Evolutionary conservation across 169 alveolate genomes (phyloP), one percentile per base, ranked within the genome.

Genomic region (Plasmodium sp.): DNA sequence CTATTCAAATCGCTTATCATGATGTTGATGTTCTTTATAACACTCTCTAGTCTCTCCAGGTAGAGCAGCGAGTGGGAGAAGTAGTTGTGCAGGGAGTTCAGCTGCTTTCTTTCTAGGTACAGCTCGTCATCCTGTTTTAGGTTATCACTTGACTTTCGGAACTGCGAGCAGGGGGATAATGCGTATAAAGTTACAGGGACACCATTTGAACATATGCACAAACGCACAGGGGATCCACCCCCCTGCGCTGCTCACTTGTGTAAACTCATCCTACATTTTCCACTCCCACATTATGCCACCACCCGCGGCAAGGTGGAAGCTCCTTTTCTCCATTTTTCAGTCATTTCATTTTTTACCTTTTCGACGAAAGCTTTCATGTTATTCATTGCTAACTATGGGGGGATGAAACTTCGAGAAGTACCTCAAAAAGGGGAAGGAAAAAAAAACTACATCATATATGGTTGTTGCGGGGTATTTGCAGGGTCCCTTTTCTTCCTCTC

Each of bases 291-390:
- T 18, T 27, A 51, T 51, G 33, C 33, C 39, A 27, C 5, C 77
- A 67, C 12, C n/a, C 43, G 9, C 16, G n/a, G 14, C 33, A 31
- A 67, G 33, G 39, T 67, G 77, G 27, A 36, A 75, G 5, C 16
- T 75, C 34, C 56, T 33, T 6, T 75, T 27, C 45, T 75, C 22
- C 33, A 36, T 31, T 75, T 75, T 27, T 41, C 33, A 1, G 10
- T 71, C 81, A 48, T 92, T 82, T 3, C 27, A 12, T 36, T 41
- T 54, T 33, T 14, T 92, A 92, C 95, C 95, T 92, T 92, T 71
- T 92, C 62, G 36, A 92, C 95, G 39, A 92, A 92, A 33, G 95
- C 95, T 18, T 81, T 92, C 95, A 92, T 72, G 88, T 92, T 92
- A 72, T 82, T 75, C 81, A 81, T 79, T 67, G 72, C n/a, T 5